A percentile compares a stretch with the other conserved stretches of the same genome.
phyloP scores from a whole-genome alignment of 805 yeast genomes.

The Candida sakaeoensis region DNA sequence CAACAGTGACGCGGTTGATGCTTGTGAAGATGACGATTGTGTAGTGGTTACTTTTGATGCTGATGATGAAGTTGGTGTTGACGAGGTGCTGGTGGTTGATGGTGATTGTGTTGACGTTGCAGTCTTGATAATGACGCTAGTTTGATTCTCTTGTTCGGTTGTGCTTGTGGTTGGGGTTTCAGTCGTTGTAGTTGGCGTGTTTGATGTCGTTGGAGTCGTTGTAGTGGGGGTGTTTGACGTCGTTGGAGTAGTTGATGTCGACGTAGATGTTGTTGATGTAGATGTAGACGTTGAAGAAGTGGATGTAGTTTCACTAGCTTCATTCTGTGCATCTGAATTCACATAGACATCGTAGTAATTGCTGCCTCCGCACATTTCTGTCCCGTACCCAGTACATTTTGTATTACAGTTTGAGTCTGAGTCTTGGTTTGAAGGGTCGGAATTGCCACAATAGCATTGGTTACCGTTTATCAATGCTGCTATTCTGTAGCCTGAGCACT shows the following conservation, averaged over 20 bases:
- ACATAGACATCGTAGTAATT: conserved; percentile 30
- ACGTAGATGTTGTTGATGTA: conserved; percentile 12
- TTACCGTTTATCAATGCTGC: conserved; percentile 35
- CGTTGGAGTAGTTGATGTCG: conserved; percentile 13
- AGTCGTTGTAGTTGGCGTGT: conserved; percentile 8
- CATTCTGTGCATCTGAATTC: conserved; percentile 18
- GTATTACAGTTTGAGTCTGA: conserved; percentile 26
- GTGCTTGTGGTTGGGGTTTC: no score
- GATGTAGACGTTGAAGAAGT: conserved; percentile 9
- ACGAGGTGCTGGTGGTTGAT: conserved; percentile 12
- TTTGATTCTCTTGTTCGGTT: conserved; percentile 4
- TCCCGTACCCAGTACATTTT: conserved; percentile 34
- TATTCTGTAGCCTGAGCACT: conserved; percentile 45
- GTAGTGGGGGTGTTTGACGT: conserved; percentile 12
- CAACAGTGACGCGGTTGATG: conserved; percentile 8
- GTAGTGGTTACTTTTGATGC: conserved; percentile 12
- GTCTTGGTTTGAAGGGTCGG: conserved; percentile 24
- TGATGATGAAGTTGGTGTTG: conserved; percentile 7
- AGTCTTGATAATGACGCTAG: conserved; percentile 4
- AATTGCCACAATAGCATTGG: conserved; percentile 39
- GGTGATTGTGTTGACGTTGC: conserved; percentile 14
- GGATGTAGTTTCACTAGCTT: conserved; percentile 9
- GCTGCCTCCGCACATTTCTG: conserved; percentile 37
- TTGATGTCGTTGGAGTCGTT: conserved; percentile 8
- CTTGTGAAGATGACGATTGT: conserved; percentile 10